Evolutionary conservation across 2,329 filamentous ascomycete species (phyloP), one percentile per base, ranked within the genome.

Genomic region (Rhytidhysteron rufulum): DNA sequence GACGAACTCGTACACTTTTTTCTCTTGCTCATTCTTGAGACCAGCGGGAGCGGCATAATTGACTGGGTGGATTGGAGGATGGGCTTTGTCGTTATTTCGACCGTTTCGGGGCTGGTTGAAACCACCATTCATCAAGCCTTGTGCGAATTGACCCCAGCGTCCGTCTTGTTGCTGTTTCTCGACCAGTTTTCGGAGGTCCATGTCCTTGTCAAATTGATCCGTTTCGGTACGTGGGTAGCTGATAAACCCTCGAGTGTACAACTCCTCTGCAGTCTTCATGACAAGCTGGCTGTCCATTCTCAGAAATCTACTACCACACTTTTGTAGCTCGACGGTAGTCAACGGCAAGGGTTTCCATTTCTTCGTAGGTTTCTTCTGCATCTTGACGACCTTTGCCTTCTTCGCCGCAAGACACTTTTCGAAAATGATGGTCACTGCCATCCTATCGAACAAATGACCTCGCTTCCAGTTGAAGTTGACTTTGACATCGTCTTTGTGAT

Each of bases 201-300:
- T 96, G 4, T 79, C 91, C 54, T 80, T 81, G 57, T 96, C 90
- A 58, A 97, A 98, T 22, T 91, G 86, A 63, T 98, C 93, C 0
- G 93, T 98, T 65, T 98, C 93, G 0, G 93, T 98, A 66, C 93
- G 83, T 1, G 93, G 93, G 65, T 98, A 98, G 65, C 90, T 96
- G 66, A 98, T 95, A 68, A 90, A 97, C 0, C 93, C 93, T 63
- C 86, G 89, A 34, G 89, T 90, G 70, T 98, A 98, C 2, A 98
- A 78, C 4, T 74, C 73, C 65, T 98, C 93, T 4, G 93, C 93
- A 18, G 78, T 77, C 25, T 37, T 84, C 90, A 98, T 96, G 32
- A 95, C 88, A 44, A 85, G 78, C 53, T 95, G 86, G 69, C 90
- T 90, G 48, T 83, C 88, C 82, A 98, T 88, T n/a, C 82, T 82